Evolutionary conservation across 2,329 filamentous ascomycete genomes (phyloP).

Genomic region (Cladophialophora carrionii): DNA sequence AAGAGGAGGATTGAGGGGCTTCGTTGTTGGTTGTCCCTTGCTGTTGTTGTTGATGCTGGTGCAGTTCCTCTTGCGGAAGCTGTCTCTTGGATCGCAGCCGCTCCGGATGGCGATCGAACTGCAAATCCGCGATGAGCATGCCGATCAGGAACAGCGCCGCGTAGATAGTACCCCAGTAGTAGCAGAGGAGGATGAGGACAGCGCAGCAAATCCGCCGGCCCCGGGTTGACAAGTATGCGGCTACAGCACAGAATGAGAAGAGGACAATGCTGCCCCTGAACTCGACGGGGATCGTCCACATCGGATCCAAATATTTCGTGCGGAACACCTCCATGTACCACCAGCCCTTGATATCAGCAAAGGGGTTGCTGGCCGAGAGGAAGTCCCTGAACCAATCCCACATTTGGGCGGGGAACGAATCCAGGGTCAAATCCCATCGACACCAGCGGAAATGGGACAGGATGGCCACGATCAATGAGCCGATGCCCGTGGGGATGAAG

Average conservation of each 20-base stretch:
- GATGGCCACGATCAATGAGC: slow-evolving; percentile 13
- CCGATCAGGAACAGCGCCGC: slow-evolving; percentile 27
- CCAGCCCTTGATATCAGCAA: slow-evolving; percentile 12
- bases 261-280: slow-evolving; percentile 47
- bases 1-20: background rate
- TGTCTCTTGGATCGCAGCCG: slow-evolving; percentile 40
- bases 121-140: slow-evolving; percentile 27
- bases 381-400: slow-evolving; percentile 28
- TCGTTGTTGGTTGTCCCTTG: background rate
- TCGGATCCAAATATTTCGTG: slow-evolving; percentile 27
- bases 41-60: background rate
- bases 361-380: slow-evolving; percentile 25
- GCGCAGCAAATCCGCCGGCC: background rate
- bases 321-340: slow-evolving; percentile 9
- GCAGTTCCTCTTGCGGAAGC: slow-evolving; percentile 41
- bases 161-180: slow-evolving; percentile 27
- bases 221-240: background rate
- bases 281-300: slow-evolving; percentile 54
- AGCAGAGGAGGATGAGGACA: slow-evolving; percentile 19
- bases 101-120: slow-evolving; percentile 26
- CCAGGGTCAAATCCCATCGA: slow-evolving; percentile 10
- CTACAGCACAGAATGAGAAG: slow-evolving; percentile 25
- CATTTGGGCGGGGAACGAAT: slow-evolving; percentile 29
- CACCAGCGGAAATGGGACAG: slow-evolving; percentile 23
- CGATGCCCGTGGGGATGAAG: slow-evolving; percentile 25